Evolutionary conservation across 2,329 filamentous ascomycete species (phyloP).

Genomic region (Tolypocladium ophioglossoides): DNA sequence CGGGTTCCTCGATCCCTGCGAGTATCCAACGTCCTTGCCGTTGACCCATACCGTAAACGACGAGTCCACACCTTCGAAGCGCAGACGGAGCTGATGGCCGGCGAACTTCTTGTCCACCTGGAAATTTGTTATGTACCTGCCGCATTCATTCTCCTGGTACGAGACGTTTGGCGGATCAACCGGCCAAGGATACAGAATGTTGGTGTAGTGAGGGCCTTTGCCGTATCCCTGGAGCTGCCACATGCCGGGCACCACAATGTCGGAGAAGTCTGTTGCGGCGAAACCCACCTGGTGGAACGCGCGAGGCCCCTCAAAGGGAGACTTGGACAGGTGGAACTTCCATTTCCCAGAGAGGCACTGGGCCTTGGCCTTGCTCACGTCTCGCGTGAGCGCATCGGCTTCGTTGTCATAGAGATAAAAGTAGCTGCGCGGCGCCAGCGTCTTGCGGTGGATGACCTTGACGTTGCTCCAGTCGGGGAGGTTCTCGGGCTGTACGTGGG

Average conservation of each 20-base stretch:
- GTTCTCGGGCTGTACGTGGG: background rate
- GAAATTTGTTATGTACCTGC: constrained; percentile 52
- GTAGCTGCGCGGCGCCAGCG: constrained; percentile 43
- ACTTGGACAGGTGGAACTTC: constrained; percentile 38
- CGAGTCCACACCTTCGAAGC: constrained; percentile 67
- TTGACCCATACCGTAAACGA: constrained; percentile 65
- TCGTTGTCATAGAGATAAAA: constrained; percentile 43
- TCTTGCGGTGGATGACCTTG: constrained; percentile 47
- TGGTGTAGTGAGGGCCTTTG: constrained; percentile 56
- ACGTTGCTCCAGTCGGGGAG: constrained; percentile 52
- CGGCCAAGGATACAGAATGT: constrained; percentile 56
- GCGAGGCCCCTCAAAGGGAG: constrained; percentile 33
- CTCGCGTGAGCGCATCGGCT: constrained; percentile 33
- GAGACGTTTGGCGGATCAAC: constrained; percentile 56
- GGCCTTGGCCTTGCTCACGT: constrained; percentile 26
- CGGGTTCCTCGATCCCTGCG: constrained; percentile 61
- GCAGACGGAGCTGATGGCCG: constrained; percentile 49
- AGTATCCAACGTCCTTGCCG: constrained; percentile 56
- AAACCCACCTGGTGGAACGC: constrained; percentile 27
- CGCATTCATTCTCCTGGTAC: constrained; percentile 53
- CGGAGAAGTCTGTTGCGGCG: constrained; percentile 18
- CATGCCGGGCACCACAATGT: constrained; percentile 53
- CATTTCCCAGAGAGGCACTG: constrained; percentile 41
- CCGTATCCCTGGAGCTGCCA: constrained; percentile 64
- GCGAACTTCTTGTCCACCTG: constrained; percentile 33